Evolutionary conservation across 371 early-diverging fungal genomes (phyloP), one percentile per base, ranked within the genome.

Genomic region (Umbelopsis sp.): DNA sequence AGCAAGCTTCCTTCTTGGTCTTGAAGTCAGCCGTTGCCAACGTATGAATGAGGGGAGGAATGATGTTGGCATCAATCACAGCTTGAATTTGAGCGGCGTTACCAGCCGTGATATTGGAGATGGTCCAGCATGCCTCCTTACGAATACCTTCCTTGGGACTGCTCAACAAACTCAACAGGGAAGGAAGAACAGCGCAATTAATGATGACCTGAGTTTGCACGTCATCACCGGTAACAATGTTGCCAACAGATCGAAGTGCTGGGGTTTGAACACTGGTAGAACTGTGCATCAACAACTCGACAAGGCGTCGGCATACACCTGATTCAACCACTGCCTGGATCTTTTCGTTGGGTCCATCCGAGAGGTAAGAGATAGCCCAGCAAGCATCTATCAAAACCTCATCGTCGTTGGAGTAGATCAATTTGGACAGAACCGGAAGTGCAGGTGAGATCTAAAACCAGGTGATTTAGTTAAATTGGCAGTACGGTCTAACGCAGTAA

Each of bases 21-120:
- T 96, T 99, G 79, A 96, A 93, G 74, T 99, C 99, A 64, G 95
- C 95, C 66, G 87, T 84, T 24, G 87, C 83, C 63, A 99, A 87
- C 44, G 96, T 91, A 72, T 95, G 87, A 65, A 99, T 89, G 46
- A 99, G 87, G 14, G 96, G 91, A 16, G 97, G 97, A 68, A 99
- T 91, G 63, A 99, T 85, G 76, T 94, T 96, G 74, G 92, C 91
- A 65, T 99, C 96, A 74, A 99, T 95, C 37, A 99, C 94, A 44
- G 88, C 89, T 79, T 97, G 93, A 76, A 99, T 97, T 79, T 99
- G 99, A 11, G 78, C 78, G n/a, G 91, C 84, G 69, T 92, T 97
- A 50, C 99, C 99, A n/a, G 99, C 99, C n/a, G 99, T 98, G 76
- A 99, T 96, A 85, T 99, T 99, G 32, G 99, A 99, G 63, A 99